phyloP scores from a whole-genome alignment of 345 rosid species.

The Combretum micranthum region DNA sequence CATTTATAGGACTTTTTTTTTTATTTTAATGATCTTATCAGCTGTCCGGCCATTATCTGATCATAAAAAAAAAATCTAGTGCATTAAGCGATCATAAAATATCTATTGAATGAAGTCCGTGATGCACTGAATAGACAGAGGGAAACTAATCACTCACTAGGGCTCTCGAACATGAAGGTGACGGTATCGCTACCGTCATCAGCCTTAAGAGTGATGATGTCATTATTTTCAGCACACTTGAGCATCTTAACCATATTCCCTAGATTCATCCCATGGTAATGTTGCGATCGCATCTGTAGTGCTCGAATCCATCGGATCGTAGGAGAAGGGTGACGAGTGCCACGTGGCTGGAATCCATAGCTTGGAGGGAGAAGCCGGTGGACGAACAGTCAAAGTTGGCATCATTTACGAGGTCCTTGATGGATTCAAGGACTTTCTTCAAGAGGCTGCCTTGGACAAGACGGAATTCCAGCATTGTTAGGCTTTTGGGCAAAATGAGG shows the following conservation, averaged over 20 bases:
- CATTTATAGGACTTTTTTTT: too few relatives aligned
- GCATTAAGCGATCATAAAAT: too few relatives aligned
- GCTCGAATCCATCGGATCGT: constrained; percentile 96
- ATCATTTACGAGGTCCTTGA: constrained; percentile 89
- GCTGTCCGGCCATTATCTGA: too few relatives aligned
- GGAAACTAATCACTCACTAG: constrained; percentile 43
- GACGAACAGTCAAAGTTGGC: constrained; percentile 98
- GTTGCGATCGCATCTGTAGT: constrained; percentile 93
- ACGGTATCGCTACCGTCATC: constrained; percentile 96
- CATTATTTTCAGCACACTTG: constrained; percentile 90
- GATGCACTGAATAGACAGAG: neutral
- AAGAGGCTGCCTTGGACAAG: constrained; percentile 87
- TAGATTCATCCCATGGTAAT: constrained; percentile 97
- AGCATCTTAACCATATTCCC: constrained; percentile 91
- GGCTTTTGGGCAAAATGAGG: neutral
- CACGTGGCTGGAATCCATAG: constrained; percentile 99
- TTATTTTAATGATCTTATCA: too few relatives aligned
- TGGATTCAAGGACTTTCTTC: constrained; percentile 89
- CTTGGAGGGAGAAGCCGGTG: constrained; percentile 91
- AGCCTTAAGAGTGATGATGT: constrained; percentile 91
- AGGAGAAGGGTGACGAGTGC: constrained; percentile 88
- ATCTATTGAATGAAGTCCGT: too few relatives aligned
- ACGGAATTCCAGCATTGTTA: constrained; percentile 75
- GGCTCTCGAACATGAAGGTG: constrained; percentile 98
- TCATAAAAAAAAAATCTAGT: too few relatives aligned